Base-by-base conservation (phyloP, 2,329 filamentous ascomycete genomes). In the Sarocladium strictum region DNA sequence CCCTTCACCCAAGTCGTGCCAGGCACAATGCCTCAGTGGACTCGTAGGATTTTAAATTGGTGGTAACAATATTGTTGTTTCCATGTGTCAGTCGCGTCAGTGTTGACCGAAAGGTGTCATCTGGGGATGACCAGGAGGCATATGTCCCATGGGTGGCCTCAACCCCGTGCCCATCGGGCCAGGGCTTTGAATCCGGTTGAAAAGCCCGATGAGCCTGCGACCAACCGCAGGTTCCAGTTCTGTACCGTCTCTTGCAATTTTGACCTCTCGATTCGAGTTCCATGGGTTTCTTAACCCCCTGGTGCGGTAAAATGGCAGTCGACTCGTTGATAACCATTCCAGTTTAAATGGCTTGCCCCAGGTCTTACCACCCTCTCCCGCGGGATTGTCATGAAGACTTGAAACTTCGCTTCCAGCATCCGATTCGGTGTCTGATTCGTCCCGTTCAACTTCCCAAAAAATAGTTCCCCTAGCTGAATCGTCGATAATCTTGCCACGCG, bases 221-320 rank as follows among this genome's bases (percentile, higher is more conserved):
- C 92, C 93, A 41, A 96, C 81, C 27, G 77, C 81, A 26, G 92
- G 89, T 69, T 97, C 93, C 53, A 97, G 75, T 68, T 97, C 93
- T 0, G 93, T 97, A 2, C 93, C 93, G 63, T 97, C 93, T 63
- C 93, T 81, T 23, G 93, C 93, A 65, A 97, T 96, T 71, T 97
- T 97, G 58, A 97, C 89, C 66, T 97, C 93, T 53, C 93, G 78
- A 64, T 97, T 96, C 3, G 90, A 88, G 68, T 97, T 97, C 90
- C 91, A 96, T 0, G 90, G 88, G 66, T 97, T 97, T 32, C 92
- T 82, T 54, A 97, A 72, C 0, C 93, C 92, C 59, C 91, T 77
- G 0, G 92, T 96, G 41, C 89, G 83, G 67, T 94, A 95, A 66
- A 97, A 97, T 0, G 93, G 91, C 4, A 97, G 77, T 33, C 86